Evolutionary conservation across 805 yeast species (phyloP), one percentile per base, ranked within the genome.

Genomic region (Candida pseudoglaebosa): DNA sequence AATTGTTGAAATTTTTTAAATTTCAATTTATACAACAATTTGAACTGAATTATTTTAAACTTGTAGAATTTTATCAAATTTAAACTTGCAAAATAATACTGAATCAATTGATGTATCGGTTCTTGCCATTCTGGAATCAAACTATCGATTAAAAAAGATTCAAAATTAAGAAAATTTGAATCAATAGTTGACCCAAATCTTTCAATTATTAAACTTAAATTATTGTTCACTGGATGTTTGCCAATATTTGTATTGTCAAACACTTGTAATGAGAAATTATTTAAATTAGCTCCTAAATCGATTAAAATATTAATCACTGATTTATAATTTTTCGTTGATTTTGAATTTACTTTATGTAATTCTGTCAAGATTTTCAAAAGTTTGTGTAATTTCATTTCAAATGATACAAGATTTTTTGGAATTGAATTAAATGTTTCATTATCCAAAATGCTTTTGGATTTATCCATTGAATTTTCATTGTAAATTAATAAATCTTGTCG

Each of bases 231-330:
- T 17, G 19, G 15, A 13, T 16, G 19, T 15, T 26, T 24, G 13
- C 15, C 24, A 36, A 15, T 32, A 9, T 41, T 38, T 12, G 45
- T 37, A 21, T 49, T 43, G 32, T 49, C 62, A 41, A 64, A 66
- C 14, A 61, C 67, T 65, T 58, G 67, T 24, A 77, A 63, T 15
- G 79, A 71, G 46, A 77, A 75, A 42, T 77, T 73, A 52, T 77
- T 77, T 47, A 76, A 65, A 47, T 74, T 73, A 3, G 79, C 80
- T 15, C 82, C 82, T 36, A 77, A 57, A 49, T 75, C 79, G 10
- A 75, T 65, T 45, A 76, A 49, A 4, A 62, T 56, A 12, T 57
- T 42, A 36, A 73, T 59, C 24, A 72, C 53, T 0, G 49, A 47
- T 37, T 69, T 70, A 43, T 67, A 65, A 45, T 67, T 64, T 32